Evolutionary conservation across 495 filamentous ascomycete genomes (phyloP), one percentile per base, ranked within the genome.

Genomic region (Oleoguttula mirabilis): DNA sequence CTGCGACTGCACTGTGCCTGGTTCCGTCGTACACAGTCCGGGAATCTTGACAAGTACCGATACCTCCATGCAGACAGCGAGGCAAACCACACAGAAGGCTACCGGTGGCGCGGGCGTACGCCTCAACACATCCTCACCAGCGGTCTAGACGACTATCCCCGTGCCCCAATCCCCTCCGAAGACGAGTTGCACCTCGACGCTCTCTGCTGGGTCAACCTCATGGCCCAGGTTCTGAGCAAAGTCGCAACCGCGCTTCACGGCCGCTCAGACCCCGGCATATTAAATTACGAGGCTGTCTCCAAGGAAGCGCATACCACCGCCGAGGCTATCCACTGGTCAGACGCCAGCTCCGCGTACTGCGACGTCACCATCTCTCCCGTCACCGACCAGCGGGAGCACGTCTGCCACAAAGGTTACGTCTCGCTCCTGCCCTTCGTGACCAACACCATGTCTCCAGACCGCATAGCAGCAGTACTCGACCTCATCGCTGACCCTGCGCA

Each of bases 381-480:
- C 30, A 95, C 80, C 52, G 90, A 95, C 60, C 90, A 98, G 63
- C 79, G 80, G 53, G 64, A 72, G 30, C 78, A 87, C 27, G 85
- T 94, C 28, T 98, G 90, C 60, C 92, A 96, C 65, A 92, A 92
- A 63, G 90, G 90, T 16, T 98, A 98, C 57, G 77, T 98, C 43
- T 88, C 83, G 23, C 72, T 98, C 15, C 90, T 94, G 63, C 90
- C 90, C 10, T 94, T 96, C 69, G 60, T 98, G 55, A 76, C 83
- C 3, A 81, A 80, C 10, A 71, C 96, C 55, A 39, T 98, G 25
- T 67, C 69, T 23, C 69, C 83, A 1, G 76, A 88, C 24, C 75
- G 75, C 22, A 67, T 98, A 30, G 79, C 79, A 47, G 70, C 73
- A 19, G 62, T 88, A 1, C 62, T 98, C 47, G 77, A 87, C 53